Conservation (phyloP, 1,284 basidiomycete species). For the Ustilago cynodontis region DNA sequence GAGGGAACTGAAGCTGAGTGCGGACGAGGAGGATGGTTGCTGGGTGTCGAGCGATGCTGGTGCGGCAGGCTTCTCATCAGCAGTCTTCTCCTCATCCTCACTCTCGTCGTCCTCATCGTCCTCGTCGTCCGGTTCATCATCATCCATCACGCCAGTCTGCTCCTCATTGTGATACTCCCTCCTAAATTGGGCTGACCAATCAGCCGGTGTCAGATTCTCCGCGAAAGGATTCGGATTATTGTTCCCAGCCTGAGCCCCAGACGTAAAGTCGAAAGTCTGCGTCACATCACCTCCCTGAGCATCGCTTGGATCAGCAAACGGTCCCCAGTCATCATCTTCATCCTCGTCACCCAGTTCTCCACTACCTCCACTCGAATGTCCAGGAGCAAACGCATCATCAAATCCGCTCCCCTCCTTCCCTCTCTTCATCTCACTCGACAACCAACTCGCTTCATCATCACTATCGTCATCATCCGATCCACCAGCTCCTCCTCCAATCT, state of each 20-base stretch:
- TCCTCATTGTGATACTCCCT: slow-evolving; percentile 50
- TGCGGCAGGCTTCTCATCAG: neutral
- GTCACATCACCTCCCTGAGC: slow-evolving; percentile 11
- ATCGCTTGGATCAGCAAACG: slow-evolving; percentile 61
- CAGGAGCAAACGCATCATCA: slow-evolving; percentile 52
- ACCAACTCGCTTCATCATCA: slow-evolving; percentile 63
- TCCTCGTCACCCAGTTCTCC: slow-evolving; percentile 48
- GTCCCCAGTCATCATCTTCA: slow-evolving; percentile 68
- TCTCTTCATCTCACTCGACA: slow-evolving; percentile 54
- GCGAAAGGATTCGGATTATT: slow-evolving; percentile 46
- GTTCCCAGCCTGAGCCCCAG: slow-evolving; percentile 7
- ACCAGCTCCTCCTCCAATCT: slow-evolving; percentile 59
- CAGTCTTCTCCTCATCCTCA: slow-evolving; percentile 23
- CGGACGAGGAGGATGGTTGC: neutral
- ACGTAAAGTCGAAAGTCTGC: slow-evolving; percentile 39
- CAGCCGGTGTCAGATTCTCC: slow-evolving; percentile 67
- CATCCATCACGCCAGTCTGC: slow-evolving; percentile 27
- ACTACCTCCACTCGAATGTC: slow-evolving; percentile 22
- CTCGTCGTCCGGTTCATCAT: slow-evolving; percentile 43
- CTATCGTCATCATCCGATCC: slow-evolving; percentile 62
- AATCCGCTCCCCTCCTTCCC: slow-evolving; percentile 44
- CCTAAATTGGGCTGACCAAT: slow-evolving; percentile 67
- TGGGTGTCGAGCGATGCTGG: slow-evolving; percentile 14
- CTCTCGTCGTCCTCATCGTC: slow-evolving; percentile 28
- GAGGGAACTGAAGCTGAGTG: slow-evolving; percentile 39